phyloP scores from a whole-genome alignment of 2,329 filamentous ascomycete genomes.

The Venturia asperata region DNA sequence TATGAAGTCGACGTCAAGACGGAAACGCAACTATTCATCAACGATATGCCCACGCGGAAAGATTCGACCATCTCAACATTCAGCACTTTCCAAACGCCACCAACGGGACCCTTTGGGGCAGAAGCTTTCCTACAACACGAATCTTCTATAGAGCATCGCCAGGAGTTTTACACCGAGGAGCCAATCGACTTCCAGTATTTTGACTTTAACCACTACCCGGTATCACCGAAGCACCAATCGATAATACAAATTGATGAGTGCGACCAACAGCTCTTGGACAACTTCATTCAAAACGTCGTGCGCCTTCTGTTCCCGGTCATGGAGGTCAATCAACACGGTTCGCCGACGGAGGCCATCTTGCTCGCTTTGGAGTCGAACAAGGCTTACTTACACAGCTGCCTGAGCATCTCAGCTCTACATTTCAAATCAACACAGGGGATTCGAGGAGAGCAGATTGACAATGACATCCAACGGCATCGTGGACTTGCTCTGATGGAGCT shows the following conservation, averaged over 20 bases:
- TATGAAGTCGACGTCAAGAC: constrained; percentile 97
- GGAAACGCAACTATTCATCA: constrained; percentile 86
- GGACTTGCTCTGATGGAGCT: constrained; percentile 81
- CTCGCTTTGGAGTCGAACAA: constrained; percentile 86
- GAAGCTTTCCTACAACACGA: constrained; percentile 68
- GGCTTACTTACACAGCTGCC: constrained; percentile 88
- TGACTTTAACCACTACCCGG: constrained; percentile 64
- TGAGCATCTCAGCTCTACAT: constrained; percentile 89
- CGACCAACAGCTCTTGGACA: constrained; percentile 79
- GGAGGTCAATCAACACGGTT: constrained; percentile 81
- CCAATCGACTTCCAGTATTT: constrained; percentile 69
- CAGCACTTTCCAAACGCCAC: constrained; percentile 79
- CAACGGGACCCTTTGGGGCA: constrained; percentile 58
- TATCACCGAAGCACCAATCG: constrained; percentile 58
- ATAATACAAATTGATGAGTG: constrained; percentile 78
- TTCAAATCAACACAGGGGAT: constrained; percentile 66
- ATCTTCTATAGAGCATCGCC: constrained; percentile 55
- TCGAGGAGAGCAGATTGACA: constrained; percentile 67
- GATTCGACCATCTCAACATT: constrained; percentile 90
- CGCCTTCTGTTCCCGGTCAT: constrained; percentile 87
- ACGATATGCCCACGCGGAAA: constrained; percentile 75
- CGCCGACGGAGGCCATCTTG: constrained; percentile 74
- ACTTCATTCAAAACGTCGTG: constrained; percentile 83
- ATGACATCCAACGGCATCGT: constrained; percentile 86
- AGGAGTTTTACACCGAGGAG: constrained; percentile 56